A percentile compares a stretch with the other conserved stretches of the same genome.
These are phyloP conservation scores for Lactarius hengduanensis DNA, from an alignment of 768 basidiomycete genomes.

Conservation along the genomic window DNA sequence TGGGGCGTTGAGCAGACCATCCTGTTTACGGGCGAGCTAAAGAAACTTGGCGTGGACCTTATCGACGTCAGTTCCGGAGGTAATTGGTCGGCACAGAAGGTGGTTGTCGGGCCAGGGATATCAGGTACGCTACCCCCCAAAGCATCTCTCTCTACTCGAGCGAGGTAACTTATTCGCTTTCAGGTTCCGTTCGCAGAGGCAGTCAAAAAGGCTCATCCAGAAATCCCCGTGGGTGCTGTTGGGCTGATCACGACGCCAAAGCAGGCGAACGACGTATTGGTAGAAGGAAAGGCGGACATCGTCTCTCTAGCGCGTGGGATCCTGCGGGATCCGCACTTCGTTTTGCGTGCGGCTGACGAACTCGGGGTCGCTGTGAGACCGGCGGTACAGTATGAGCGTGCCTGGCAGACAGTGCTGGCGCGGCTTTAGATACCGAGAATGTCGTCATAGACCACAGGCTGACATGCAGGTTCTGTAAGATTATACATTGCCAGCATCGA, in stretches of 20 bases:
- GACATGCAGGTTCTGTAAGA: too few relatives aligned
- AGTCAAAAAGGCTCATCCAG: conserved; percentile 58
- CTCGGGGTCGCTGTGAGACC: conserved; percentile 65
- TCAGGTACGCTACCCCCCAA: conserved; percentile 45
- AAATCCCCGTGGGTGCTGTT: conserved; percentile 58
- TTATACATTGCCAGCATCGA: neutral
- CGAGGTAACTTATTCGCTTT: neutral
- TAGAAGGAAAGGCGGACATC: conserved; percentile 65
- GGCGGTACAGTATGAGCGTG: conserved; percentile 70
- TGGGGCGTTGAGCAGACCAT: conserved; percentile 82
- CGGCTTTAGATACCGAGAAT: conserved; percentile 15
- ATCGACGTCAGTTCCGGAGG: conserved; percentile 56
- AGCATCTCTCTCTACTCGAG: neutral
- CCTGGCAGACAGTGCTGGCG: conserved; percentile 45
- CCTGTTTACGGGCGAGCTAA: conserved; percentile 52
- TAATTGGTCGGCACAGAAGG: conserved; percentile 51
- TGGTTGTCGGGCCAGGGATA: conserved; percentile 57
- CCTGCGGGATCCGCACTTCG: conserved; percentile 64
- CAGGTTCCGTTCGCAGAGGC: conserved; percentile 69
- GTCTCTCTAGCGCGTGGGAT: conserved; percentile 67
- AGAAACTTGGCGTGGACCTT: conserved; percentile 68
- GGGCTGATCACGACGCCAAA: conserved; percentile 67
- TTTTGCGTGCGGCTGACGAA: conserved; percentile 57
- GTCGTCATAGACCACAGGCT: neutral
- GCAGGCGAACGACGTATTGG: conserved; percentile 60